Evolutionary conservation across 2,329 filamentous ascomycete genomes (phyloP), one percentile per base, ranked within the genome.

Genomic region (Trichothecium sympodiale): DNA sequence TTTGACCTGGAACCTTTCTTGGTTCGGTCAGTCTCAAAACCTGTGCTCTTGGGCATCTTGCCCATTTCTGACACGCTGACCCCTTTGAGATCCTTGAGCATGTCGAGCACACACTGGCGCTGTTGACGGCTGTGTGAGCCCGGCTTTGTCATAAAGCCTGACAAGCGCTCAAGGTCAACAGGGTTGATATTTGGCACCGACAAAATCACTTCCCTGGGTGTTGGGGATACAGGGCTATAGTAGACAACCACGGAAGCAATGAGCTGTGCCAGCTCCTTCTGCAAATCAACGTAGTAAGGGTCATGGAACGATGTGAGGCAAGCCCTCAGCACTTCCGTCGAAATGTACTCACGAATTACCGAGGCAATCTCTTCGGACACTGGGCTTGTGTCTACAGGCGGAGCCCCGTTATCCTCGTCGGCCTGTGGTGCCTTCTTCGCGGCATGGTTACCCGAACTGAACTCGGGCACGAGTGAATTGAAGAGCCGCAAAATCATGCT

Each of bases 11-110:
- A 50, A 15, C 60, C 51, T 44, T 61, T 69, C 51, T 68, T 70
- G 51, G 42, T 56, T 53, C 43, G 39, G 29, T 47, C 46, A 6
- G 39, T 34, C 6, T 49, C 51, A 20, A 62, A 51, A 12, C 60
- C 60, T 10, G 58, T 58, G 31, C 63, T 68, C 54, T 76, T 76
- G 35, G 60, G 66, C 6, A 98, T 77, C 57, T 85, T 91, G 17
- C 91, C 91, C 65, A 91, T 83, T 59, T 98, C 91, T 7, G 88
- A 84, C 38, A 98, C 84, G 48, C 87, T 89, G 5, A 96, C 80
- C 1, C 91, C 91, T 46, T 94, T 79, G 6, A 98, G 69, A 30
- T 87, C 80, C 46, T 87, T 83, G 16, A 98, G 65, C 13, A 98
- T 62, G 42, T 94, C 85, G 8, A 98, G 63, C 13, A 98, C 77